Evolutionary conservation across 106 monocot genomes (phyloP).

Genomic region (Acorus calamus): DNA sequence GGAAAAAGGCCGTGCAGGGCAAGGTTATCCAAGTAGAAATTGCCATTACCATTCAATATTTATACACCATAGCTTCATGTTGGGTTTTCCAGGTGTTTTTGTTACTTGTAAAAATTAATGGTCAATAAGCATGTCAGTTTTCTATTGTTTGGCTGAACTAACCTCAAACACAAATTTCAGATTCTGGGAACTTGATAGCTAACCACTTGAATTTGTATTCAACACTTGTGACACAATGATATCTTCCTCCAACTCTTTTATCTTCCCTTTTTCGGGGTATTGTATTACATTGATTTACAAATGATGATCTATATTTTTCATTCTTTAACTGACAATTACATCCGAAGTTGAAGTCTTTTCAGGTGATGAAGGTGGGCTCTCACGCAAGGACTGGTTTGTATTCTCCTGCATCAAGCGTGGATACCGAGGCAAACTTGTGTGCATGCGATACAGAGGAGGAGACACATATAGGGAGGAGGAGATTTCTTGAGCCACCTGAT

Average conservation of each 20-base stretch:
- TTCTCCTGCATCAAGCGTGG: too few relatives aligned
- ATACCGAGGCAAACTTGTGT: too few relatives aligned
- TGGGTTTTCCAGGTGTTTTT: neutral
- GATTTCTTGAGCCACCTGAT: too few relatives aligned
- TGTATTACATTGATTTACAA: too few relatives aligned
- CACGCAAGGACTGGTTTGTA: too few relatives aligned
- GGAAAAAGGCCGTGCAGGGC: too few relatives aligned
- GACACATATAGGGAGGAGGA: too few relatives aligned
- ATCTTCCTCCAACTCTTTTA: slow-evolving; percentile 1
- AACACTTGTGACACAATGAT: slow-evolving; percentile 11
- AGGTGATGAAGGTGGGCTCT: too few relatives aligned
- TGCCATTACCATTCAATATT: neutral
- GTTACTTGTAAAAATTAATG: slow-evolving; percentile 11
- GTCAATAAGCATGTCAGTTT: slow-evolving; percentile 14
- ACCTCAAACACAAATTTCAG: slow-evolving; percentile 11
- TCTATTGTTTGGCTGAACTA: slow-evolving; percentile 26
- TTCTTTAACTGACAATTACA: too few relatives aligned
- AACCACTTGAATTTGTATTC: slow-evolving; percentile 35
- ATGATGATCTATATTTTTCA: too few relatives aligned
- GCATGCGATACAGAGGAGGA: too few relatives aligned
- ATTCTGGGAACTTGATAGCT: slow-evolving; percentile 31
- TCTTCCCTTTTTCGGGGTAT: neutral
- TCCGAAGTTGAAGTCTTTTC: too few relatives aligned
- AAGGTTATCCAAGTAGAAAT: slow-evolving; percentile 5
- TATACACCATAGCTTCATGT: neutral